Base-by-base conservation (phyloP, 768 basidiomycete genomes). In the Naganishia kalamii region DNA sequence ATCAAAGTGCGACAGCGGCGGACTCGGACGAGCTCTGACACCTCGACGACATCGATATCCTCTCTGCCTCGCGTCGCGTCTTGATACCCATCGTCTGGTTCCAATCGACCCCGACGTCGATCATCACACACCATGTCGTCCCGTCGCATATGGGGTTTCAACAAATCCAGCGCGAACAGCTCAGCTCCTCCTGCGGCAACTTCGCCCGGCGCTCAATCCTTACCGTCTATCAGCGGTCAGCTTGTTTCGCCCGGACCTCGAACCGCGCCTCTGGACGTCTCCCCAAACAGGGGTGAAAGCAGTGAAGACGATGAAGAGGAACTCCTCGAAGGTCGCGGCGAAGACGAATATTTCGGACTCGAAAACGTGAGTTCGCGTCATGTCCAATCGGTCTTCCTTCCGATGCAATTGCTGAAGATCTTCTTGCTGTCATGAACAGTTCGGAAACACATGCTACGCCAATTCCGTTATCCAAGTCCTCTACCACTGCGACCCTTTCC, bases 391-490 rank as follows among this genome's bases (percentile, higher is more conserved):
- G 33, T 41, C n/a, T n/a, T 32, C 37, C 21, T 27, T 15, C 37
- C 3, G 40, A 1, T 11, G 23, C 6, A 19, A 51, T 15, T 8
- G 25, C 17, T 54, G 40, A 30, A 30, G 19, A n/a, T 49, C 21
- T 41, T 10, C 23, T 23, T 19, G 5, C 23, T 62, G 4, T 47
- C 33, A n/a, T n/a, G n/a, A n/a, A n/a, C 40, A 64, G 63, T 96
- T 94, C 81, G 92, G 92, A 43, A 98, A 97, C 77, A 98, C 91
- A 50, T 98, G 92, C 80, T 99, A 99, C 79, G 92, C 89, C 81
- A 99, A 98, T 79, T 96, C 94, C n/a, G 92, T 99, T 25, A 83
- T 99, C 17, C 94, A 99, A 78, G 87, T 96, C 0, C 84, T 98
- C 62, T 99, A 97, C 81, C 94, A 93, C 77, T 97, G 92, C 76